Evolutionary conservation across 2,329 filamentous ascomycete species (phyloP).

Genomic region (Neopestalotiopsis rosae): DNA sequence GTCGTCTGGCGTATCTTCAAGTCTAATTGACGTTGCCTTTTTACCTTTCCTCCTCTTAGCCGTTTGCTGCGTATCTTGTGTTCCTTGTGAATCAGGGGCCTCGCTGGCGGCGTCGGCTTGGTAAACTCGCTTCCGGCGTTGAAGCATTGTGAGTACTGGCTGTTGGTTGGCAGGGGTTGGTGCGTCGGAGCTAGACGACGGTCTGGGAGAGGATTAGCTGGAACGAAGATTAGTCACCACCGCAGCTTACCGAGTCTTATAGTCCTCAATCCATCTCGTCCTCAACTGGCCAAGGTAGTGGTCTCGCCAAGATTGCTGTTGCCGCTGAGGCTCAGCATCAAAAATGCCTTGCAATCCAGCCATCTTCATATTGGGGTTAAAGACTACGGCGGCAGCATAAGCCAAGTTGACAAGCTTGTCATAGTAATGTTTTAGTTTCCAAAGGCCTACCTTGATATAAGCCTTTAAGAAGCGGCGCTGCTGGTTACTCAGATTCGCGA

Average conservation of each 20-base stretch:
- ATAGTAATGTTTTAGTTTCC: constrained; percentile 10
- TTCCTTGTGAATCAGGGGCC: constrained; percentile 1
- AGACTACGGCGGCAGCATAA: constrained; percentile 6
- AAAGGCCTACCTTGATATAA: constrained; percentile 14
- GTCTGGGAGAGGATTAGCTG: constrained; percentile 4
- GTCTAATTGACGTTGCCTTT: background rate
- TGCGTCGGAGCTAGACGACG: background rate
- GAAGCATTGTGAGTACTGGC: constrained; percentile 7
- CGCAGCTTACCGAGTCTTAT: constrained; percentile 4
- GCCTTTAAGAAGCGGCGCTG: constrained; percentile 7
- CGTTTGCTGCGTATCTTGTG: constrained; percentile 9
- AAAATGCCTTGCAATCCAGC: constrained; percentile 12
- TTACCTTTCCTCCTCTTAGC: constrained; percentile 11
- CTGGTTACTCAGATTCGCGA: constrained; percentile 1
- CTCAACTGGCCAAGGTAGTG: constrained; percentile 5
- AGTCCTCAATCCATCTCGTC: constrained; percentile 1
- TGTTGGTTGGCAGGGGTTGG: background rate
- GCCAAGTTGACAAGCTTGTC: constrained; percentile 9
- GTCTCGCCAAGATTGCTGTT: constrained; percentile 6
- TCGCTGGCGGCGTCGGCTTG: constrained; percentile 1
- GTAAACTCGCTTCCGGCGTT: constrained; percentile 11
- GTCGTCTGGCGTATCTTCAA: background rate
- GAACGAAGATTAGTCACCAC: constrained; percentile 2
- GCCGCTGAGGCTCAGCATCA: constrained; percentile 13
- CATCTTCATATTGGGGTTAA: constrained; percentile 7